Conservation (phyloP, 805 yeast genomes). For the Saturnispora mendoncae region DNA sequence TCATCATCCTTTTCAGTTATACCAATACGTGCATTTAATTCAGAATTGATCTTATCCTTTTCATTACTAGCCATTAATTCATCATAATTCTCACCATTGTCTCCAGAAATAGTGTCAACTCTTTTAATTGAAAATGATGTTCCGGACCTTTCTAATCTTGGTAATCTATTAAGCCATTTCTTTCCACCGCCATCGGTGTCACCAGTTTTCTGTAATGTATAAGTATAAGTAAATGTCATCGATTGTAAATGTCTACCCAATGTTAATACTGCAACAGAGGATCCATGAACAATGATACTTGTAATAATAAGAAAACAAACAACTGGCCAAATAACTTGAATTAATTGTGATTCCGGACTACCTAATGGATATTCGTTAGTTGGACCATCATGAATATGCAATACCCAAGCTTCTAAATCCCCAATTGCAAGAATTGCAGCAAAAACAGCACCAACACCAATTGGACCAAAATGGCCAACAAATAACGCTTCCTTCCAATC, state of each 20-base stretch:
- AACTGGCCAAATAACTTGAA: slow-evolving; percentile 39
- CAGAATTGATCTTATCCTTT: slow-evolving; percentile 18
- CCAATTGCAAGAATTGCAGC: slow-evolving; percentile 29
- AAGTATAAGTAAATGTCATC: slow-evolving; percentile 86
- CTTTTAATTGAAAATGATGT: slow-evolving; percentile 76
- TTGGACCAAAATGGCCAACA: slow-evolving; percentile 72
- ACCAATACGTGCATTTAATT: slow-evolving; percentile 18
- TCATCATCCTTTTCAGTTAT: slow-evolving; percentile 9
- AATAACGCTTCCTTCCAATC: slow-evolving; percentile 62
- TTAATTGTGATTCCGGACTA: slow-evolving; percentile 24
- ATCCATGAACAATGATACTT: slow-evolving; percentile 53
- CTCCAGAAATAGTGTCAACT: slow-evolving; percentile 49
- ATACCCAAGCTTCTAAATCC: slow-evolving; percentile 30
- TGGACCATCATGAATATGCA: slow-evolving; percentile 30
- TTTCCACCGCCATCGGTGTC: slow-evolving; percentile 43
- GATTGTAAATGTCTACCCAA: slow-evolving; percentile 83
- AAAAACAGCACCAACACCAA: slow-evolving; percentile 41
- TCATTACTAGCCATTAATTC: slow-evolving; percentile 10
- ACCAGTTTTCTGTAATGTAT: slow-evolving; percentile 57
- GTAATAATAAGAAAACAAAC: slow-evolving; percentile 45
- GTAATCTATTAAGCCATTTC: slow-evolving; percentile 78
- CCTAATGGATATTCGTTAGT: slow-evolving; percentile 24
- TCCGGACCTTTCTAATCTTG: slow-evolving; percentile 62
- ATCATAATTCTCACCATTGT: slow-evolving; percentile 11
- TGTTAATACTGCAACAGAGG: slow-evolving; percentile 50